Percentiles rank a stretch among this genome's conserved stretches.
Conservation (phyloP, 202 grass and related monocot genomes). For the Cymbopogon flexuosus region DNA sequence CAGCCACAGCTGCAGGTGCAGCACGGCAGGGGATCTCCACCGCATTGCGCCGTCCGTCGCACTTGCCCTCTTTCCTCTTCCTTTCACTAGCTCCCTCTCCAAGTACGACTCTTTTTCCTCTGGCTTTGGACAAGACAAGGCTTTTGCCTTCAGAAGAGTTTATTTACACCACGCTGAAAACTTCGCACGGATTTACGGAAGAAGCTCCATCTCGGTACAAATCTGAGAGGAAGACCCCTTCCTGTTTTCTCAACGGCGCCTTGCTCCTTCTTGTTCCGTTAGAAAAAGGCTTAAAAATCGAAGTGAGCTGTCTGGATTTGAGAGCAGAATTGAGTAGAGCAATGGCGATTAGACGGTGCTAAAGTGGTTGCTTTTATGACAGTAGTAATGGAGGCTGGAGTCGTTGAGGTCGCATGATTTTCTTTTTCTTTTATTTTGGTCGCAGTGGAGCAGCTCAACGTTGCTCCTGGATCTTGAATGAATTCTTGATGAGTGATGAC, state of each 20-base stretch:
- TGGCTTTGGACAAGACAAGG: slow-evolving; percentile 22
- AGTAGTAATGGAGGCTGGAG: slow-evolving; percentile 2
- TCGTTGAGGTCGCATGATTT: neutral
- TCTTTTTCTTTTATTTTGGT: neutral
- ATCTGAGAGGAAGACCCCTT: neutral
- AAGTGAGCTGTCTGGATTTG: slow-evolving; percentile 14
- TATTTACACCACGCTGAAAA: neutral
- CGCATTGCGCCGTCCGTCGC: slow-evolving; percentile 34
- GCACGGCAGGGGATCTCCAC: slow-evolving; percentile 39
- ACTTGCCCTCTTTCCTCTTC: neutral
- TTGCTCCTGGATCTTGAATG: neutral
- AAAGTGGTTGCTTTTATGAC: neutral
- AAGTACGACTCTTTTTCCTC: slow-evolving; percentile 7
- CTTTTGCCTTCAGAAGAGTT: slow-evolving; percentile 27
- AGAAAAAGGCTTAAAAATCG: neutral
- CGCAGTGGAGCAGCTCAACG: neutral
- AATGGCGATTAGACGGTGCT: neutral
- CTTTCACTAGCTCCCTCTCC: neutral
- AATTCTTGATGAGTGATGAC: neutral
- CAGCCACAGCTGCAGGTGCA: slow-evolving; percentile 35
- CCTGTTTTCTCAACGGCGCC: neutral
- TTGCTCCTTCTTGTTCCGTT: neutral
- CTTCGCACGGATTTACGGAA: neutral
- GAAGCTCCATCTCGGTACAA: neutral
- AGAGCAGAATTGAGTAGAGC: neutral